These are phyloP conservation scores for Curvularia sp. DNA, from an alignment of 2,329 filamentous ascomycete species.

Conservation along the genomic window DNA sequence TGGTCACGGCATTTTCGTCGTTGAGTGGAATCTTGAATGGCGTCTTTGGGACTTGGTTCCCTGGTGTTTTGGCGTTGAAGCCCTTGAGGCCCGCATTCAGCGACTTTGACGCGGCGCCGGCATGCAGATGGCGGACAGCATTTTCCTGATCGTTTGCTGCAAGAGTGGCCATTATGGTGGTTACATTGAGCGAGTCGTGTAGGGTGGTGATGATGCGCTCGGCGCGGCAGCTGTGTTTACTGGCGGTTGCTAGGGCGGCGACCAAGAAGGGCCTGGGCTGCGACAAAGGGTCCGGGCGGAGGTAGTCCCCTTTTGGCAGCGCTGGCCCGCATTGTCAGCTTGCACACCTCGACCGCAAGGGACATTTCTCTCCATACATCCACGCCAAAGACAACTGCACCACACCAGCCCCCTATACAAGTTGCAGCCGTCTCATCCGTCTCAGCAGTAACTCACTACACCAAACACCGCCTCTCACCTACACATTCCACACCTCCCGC, in stretches of 20 bases:
- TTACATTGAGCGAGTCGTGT: constrained; percentile 43
- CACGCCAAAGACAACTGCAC: constrained; percentile 22
- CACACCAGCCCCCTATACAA: constrained; percentile 17
- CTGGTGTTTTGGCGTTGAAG: constrained; percentile 78
- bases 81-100: constrained; percentile 69
- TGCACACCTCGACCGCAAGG: constrained; percentile 20
- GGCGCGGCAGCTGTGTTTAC: constrained; percentile 36
- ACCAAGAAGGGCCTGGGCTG: constrained; percentile 20
- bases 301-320: constrained; percentile 29
- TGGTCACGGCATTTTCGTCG: constrained; percentile 81
- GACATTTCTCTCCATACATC: constrained; percentile 36
- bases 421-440: constrained; percentile 10
- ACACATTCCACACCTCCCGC: constrained; percentile 23
- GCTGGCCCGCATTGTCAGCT: constrained; percentile 42
- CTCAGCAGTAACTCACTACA: constrained; percentile 11
- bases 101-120: constrained; percentile 73
- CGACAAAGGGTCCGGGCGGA: constrained; percentile 22
- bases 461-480: constrained; percentile 8
- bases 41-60: constrained; percentile 78
- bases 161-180: constrained; percentile 69
- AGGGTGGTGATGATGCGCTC: constrained; percentile 9
- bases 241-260: constrained; percentile 35
- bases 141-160: constrained; percentile 85
- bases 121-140: constrained; percentile 76
- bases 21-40: constrained; percentile 79